A percentile compares a stretch with the other conserved stretches of the same genome.
Evolutionary conservation across 139 green algal genomes (phyloP).

Genomic region (Auxenochlorella pyrenoidosa): DNA sequence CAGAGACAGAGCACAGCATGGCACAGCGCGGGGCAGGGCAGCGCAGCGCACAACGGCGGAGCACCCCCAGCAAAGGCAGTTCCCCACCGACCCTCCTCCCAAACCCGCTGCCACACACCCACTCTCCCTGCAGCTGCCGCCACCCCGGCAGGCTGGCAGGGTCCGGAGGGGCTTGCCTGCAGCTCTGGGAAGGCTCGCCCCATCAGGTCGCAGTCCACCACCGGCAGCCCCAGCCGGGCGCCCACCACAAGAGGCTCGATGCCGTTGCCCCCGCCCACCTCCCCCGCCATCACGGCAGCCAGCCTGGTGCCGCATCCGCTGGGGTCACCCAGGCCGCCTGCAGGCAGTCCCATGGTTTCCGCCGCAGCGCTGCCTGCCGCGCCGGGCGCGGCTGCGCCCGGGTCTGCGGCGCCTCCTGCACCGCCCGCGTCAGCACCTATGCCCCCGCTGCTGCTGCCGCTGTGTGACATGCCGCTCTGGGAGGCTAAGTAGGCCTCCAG

Average conservation of each 20-base stretch:
- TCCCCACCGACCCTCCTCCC: too few species aligned
- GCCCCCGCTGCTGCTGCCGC: not conserved
- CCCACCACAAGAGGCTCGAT: constrained; percentile 54
- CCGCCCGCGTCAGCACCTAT: not conserved
- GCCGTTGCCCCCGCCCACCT: constrained; percentile 59
- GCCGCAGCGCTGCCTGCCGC: not conserved
- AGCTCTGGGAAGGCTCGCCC: constrained; percentile 61
- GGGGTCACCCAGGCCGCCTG: not conserved
- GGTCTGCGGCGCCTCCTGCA: not conserved
- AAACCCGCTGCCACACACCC: too few species aligned
- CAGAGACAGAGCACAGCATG: not conserved
- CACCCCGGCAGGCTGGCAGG: not conserved
- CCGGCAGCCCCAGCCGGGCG: constrained; percentile 43
- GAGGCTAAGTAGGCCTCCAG: not conserved
- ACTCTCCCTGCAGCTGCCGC: too few species aligned
- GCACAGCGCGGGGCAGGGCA: too few species aligned
- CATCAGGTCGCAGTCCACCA: constrained; percentile 63
- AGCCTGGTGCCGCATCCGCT: not conserved
- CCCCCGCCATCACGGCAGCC: constrained; percentile 51
- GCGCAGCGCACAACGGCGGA: too few species aligned
- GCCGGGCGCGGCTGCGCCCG: not conserved
- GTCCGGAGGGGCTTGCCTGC: constrained; percentile 13
- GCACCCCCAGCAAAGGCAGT: too few species aligned
- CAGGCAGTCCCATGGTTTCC: not conserved
- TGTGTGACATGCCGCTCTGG: not conserved